Evolutionary conservation across 2,329 filamentous ascomycete species (phyloP), one percentile per base, ranked within the genome.

Genomic region (Aureobasidium subglaciale): DNA sequence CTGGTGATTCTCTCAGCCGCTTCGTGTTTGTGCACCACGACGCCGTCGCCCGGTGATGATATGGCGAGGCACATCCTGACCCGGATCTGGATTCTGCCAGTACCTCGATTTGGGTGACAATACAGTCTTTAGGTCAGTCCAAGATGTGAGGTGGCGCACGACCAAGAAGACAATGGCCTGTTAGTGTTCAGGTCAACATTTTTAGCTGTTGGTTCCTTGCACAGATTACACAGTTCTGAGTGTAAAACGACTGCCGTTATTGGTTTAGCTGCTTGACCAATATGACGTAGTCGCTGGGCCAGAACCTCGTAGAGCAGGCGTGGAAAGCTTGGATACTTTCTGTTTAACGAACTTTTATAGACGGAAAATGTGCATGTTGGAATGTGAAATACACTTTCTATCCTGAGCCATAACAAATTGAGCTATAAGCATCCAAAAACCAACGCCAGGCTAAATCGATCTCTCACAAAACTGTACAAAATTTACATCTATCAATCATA

Each of bases 401-500:
- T 30, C 15, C 22, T 18, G 30, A 35, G n/a, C n/a, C n/a, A n/a
- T n/a, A 49, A n/a, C 13, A 18, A 24, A 16, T 13, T 8, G 7
- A 15, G 6, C 32, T 3, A 38, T 15, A 15, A 18, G 13, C n/a
- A 30, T 15, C 16, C 16, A 18, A 22, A n/a, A 29, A 5, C 50
- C 50, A 54, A 43, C 50, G 20, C 50, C 50, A 27, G 38, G 50
- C 50, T 54, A 54, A 53, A 43, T 29, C 9, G 11, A 42, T 13
- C 15, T 43, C 5, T 4, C 25, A 24, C 8, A 50, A 38, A 16
- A 41, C 13, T 35, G 20, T 54, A 43, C 38, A 43, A 43, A 5
- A 54, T 24, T 10, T 13, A 30, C 52, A 46, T 11, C 5, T 15
- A 22, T 55, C 49, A 58, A 29, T 58, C 56, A 20, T 55, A 58